Percentiles rank a stretch among this genome's conserved stretches.
Evolutionary conservation across 352 stramenopile genomes (phyloP).

Genomic region (Sclerospora graminicola): DNA sequence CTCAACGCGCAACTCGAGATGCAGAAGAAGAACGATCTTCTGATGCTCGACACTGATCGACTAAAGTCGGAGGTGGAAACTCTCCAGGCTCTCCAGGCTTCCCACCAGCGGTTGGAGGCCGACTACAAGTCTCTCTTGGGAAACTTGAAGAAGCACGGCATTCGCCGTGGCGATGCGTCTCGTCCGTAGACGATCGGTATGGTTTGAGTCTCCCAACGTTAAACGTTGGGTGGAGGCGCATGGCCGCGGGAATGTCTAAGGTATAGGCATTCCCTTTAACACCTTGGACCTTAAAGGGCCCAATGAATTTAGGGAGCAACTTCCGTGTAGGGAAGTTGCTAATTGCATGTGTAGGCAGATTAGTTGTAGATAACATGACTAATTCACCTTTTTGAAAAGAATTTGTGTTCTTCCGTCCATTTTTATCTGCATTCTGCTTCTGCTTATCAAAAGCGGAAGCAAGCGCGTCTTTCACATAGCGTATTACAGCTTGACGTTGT

Average conservation of each 20-base stretch:
- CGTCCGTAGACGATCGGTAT: background rate
- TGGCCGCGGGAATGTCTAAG: background rate
- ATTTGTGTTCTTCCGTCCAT: background rate
- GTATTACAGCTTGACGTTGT: background rate
- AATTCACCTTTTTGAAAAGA: background rate
- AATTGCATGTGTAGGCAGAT: background rate
- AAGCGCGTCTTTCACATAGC: background rate
- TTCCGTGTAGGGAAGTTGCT: background rate
- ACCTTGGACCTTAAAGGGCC: background rate
- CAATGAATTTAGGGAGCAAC: background rate
- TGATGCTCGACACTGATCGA: too few relatives aligned
- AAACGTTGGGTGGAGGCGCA: background rate
- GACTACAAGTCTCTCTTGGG: too few relatives aligned
- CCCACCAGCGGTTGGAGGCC: too few relatives aligned
- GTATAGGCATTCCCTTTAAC: background rate
- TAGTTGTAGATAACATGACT: background rate
- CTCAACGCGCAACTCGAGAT: too few relatives aligned
- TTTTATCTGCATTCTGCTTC: background rate
- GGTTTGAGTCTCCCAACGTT: background rate
- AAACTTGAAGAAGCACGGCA: too few relatives aligned
- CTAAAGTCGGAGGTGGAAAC: too few relatives aligned
- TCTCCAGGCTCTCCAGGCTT: too few relatives aligned
- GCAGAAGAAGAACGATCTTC: too few relatives aligned
- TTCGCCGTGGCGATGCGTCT: too few relatives aligned
- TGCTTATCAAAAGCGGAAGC: background rate